Conservation (phyloP, 495 filamentous ascomycete species). For the Bryoglossum gracile region DNA sequence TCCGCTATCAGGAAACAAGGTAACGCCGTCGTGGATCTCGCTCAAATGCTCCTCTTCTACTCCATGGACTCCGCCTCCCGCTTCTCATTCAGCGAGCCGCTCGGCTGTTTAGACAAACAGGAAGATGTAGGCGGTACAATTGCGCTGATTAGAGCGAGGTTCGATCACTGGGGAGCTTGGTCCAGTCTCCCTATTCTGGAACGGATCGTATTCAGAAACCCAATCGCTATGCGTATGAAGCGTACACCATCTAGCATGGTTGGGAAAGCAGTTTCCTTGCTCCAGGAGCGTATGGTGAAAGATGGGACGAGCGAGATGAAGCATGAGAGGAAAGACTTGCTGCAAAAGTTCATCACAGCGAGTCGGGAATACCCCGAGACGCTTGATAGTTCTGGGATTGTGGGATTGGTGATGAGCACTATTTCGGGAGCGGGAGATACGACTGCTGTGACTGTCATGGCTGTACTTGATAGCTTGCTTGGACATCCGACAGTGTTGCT, state of each 20-base stretch:
- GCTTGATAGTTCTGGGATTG: background rate
- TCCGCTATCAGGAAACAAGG: background rate
- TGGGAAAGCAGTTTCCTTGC: background rate
- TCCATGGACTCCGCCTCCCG: slow-evolving; percentile 7
- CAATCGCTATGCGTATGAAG: slow-evolving; percentile 1
- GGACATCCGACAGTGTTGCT: background rate
- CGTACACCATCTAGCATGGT: background rate
- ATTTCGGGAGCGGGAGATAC: slow-evolving; percentile 8
- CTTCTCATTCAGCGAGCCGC: background rate
- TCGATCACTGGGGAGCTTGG: slow-evolving; percentile 8
- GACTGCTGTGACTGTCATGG: slow-evolving; percentile 3
- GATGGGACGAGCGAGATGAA: background rate
- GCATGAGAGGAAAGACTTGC: background rate
- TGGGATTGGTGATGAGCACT: slow-evolving; percentile 4
- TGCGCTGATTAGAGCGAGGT: background rate
- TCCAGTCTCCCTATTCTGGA: slow-evolving; percentile 1
- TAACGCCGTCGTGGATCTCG: background rate
- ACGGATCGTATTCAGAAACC: slow-evolving; percentile 3
- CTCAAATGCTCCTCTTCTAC: slow-evolving; percentile 7
- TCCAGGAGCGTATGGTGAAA: background rate
- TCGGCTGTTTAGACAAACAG: background rate
- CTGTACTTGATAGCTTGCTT: slow-evolving; percentile 1
- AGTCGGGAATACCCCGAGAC: background rate
- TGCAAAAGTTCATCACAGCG: slow-evolving; percentile 1
- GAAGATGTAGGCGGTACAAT: slow-evolving; percentile 2